Conservation (phyloP, 129 eudicot genomes). For the Scalesia atractyloides region DNA sequence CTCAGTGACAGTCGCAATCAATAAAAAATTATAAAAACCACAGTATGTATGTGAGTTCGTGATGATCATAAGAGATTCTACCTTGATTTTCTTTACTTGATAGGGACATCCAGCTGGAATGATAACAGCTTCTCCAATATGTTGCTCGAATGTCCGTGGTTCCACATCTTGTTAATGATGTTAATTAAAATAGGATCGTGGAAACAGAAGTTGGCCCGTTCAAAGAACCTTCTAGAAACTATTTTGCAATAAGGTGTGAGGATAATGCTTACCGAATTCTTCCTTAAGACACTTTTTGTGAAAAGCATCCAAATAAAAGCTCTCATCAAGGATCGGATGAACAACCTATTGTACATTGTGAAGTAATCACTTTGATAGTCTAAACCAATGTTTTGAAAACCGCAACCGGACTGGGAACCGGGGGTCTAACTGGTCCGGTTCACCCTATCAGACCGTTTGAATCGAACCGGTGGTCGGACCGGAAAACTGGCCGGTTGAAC, state of each 20-base stretch:
- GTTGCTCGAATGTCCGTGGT: conserved; percentile 92
- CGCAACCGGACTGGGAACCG: too few species aligned
- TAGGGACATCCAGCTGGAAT: conserved; percentile 98
- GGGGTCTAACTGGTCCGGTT: too few species aligned
- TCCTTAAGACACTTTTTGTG: conserved; percentile 83
- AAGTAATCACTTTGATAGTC: conserved; percentile 8
- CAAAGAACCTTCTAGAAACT: background rate
- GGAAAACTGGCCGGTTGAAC: too few species aligned
- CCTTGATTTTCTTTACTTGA: conserved; percentile 80
- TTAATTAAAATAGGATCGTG: background rate
- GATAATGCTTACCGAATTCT: conserved; percentile 63
- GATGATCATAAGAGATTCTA: conserved; percentile 15
- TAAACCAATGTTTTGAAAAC: too few species aligned
- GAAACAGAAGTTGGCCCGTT: background rate
- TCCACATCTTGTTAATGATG: conserved; percentile 57
- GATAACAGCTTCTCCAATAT: conserved; percentile 79
- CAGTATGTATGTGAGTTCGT: background rate
- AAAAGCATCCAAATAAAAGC: conserved; percentile 62
- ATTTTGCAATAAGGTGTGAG: background rate
- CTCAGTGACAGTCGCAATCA: background rate
- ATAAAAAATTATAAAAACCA: background rate
- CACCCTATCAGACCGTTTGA: too few species aligned
- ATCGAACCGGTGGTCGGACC: too few species aligned
- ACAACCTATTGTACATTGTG: conserved; percentile 49
- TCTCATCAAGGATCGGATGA: conserved; percentile 85